Percentiles rank a stretch among this genome's conserved stretches.
Evolutionary conservation across 352 stramenopile species (phyloP).

Genomic region (Pythium phragmiticola): DNA sequence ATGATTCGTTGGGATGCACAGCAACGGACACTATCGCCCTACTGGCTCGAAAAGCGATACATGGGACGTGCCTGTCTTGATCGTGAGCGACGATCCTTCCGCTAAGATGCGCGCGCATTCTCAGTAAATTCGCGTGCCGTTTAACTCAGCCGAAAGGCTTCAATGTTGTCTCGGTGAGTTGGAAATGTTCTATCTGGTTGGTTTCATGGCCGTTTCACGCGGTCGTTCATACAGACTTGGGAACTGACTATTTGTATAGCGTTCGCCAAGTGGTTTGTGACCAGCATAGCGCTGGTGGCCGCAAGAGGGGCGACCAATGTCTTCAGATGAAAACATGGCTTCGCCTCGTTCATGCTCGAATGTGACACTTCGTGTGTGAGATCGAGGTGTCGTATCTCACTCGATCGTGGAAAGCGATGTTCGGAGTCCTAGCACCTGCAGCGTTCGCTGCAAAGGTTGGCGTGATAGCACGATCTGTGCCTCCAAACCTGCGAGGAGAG

Average conservation of each 20-base stretch:
- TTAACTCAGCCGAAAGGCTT: too few relatives aligned
- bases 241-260: not conserved
- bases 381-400: not conserved
- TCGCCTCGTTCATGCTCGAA: not conserved
- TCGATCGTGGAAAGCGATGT: not conserved
- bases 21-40: not conserved
- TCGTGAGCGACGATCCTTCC: not conserved
- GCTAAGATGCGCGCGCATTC: constrained; percentile 9
- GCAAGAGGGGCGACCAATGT: too few relatives aligned
- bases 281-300: not conserved
- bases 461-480: not conserved
- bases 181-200: not conserved
- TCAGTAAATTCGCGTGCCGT: not conserved
- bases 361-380: not conserved
- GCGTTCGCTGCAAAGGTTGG: not conserved
- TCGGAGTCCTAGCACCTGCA: not conserved
- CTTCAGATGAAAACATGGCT: too few relatives aligned
- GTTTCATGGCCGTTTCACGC: too few relatives aligned
- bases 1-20: not conserved
- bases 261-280: not conserved
- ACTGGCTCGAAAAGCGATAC: not conserved
- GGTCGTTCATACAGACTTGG: too few relatives aligned
- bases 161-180: not conserved
- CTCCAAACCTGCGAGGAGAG: not conserved
- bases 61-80: not conserved